Conservation (phyloP, 106 monocot genomes). For the Apostasia ramifera region DNA sequence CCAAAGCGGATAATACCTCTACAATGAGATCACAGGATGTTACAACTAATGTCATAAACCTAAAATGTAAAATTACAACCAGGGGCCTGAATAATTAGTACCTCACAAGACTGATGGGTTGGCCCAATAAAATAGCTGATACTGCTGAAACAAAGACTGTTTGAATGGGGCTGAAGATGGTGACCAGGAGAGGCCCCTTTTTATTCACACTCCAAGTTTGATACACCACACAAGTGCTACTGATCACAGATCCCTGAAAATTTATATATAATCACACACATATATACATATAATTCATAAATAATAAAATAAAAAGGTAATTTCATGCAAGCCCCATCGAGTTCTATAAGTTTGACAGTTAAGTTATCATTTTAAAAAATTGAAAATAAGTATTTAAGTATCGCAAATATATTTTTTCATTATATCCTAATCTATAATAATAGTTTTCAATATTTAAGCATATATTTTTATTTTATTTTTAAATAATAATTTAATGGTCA, state of each 20-base stretch:
- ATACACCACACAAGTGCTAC: conserved; percentile 9
- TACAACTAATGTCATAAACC: too few relatives aligned
- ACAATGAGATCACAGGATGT: too few relatives aligned
- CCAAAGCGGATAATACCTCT: too few relatives aligned
- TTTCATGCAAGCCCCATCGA: background rate
- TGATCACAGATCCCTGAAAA: conserved; percentile 19
- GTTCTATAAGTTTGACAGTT: background rate
- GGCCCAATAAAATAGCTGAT: conserved; percentile 23
- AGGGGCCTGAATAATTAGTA: background rate
- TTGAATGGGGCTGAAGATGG: conserved; percentile 40
- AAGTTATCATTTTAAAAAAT: background rate
- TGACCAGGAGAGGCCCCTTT: conserved; percentile 39
- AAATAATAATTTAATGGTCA: too few relatives aligned
- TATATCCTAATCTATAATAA: too few relatives aligned
- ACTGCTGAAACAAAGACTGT: conserved; percentile 30
- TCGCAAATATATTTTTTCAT: background rate
- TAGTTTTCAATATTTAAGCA: too few relatives aligned
- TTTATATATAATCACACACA: background rate
- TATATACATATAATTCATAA: background rate
- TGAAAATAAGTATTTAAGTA: background rate
- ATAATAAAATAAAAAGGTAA: background rate
- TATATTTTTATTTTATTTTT: too few relatives aligned
- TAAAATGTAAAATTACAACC: too few relatives aligned
- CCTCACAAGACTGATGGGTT: conserved; percentile 28
- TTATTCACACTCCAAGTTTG: conserved; percentile 37